These are phyloP conservation scores for Arthrobotrys megalospora DNA, from an alignment of 2,329 filamentous ascomycete species.

Conservation along the genomic window DNA sequence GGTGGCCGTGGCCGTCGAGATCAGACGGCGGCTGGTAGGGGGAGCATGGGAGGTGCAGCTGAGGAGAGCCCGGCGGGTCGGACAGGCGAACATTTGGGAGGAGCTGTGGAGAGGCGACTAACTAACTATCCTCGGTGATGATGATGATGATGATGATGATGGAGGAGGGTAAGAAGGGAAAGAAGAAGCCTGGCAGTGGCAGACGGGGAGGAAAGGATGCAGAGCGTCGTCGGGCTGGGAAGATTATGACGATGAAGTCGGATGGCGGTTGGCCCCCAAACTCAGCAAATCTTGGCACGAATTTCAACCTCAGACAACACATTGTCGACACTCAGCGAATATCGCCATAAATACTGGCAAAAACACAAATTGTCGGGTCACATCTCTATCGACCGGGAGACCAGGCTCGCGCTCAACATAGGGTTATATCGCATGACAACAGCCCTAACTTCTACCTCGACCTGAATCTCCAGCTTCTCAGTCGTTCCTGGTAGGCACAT, in stretches of 20 bases:
- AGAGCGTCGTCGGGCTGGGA: constrained; percentile 23
- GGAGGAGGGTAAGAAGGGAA: neutral
- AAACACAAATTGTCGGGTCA: neutral
- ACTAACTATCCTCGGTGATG: neutral
- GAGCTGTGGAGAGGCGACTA: neutral
- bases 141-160: neutral
- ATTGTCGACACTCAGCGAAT: neutral
- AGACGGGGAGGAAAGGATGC: neutral
- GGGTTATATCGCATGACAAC: neutral
- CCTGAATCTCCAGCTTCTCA: neutral
- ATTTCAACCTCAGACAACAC: constrained; percentile 32
- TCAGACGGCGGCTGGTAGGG: constrained; percentile 50
- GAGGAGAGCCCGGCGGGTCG: constrained; percentile 51
- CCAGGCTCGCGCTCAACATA: neutral
- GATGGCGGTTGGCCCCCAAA: constrained; percentile 26
- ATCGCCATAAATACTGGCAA: neutral
- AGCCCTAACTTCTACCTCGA: neutral
- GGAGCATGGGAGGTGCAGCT: constrained; percentile 52
- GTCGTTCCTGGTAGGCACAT: neutral
- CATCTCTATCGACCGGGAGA: neutral
- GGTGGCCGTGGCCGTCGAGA: constrained; percentile 54
- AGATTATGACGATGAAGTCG: constrained; percentile 33
- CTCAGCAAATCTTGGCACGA: constrained; percentile 34
- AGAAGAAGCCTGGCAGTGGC: neutral
- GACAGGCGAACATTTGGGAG: constrained; percentile 60